A percentile compares a stretch with the other conserved stretches of the same genome.
Conservation (phyloP, 441 rosid species). For the Mallotus japonicus region DNA sequence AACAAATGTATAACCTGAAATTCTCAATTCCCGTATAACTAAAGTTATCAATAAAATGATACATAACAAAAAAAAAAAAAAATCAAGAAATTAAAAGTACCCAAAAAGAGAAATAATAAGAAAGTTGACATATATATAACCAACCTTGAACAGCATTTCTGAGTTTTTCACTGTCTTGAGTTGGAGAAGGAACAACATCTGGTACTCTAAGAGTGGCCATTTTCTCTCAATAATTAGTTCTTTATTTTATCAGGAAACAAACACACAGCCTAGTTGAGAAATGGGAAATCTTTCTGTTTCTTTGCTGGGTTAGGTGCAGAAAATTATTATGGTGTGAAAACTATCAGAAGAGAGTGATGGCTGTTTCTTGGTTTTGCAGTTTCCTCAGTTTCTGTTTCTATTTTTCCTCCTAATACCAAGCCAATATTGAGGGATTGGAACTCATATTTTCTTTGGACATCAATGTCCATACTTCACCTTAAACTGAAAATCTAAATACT, state of each 20-base stretch:
- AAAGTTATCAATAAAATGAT: too few species aligned
- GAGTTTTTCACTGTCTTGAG: constrained; percentile 57
- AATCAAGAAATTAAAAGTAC: too few species aligned
- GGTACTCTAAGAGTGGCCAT: constrained; percentile 70
- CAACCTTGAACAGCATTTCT: constrained; percentile 60
- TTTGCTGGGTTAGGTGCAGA: not conserved
- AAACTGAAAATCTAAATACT: not conserved
- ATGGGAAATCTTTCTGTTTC: not conserved
- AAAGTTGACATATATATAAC: too few species aligned
- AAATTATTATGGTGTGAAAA: constrained; percentile 17
- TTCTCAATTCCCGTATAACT: too few species aligned
- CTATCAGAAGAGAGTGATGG: not conserved
- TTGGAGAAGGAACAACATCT: constrained; percentile 65
- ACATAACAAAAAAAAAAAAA: too few species aligned
- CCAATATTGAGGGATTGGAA: not conserved
- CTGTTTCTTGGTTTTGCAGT: not conserved
- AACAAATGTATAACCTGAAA: too few species aligned
- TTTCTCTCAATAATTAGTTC: not conserved
- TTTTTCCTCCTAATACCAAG: constrained; percentile 30
- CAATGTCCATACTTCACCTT: constrained; percentile 17
- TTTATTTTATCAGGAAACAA: constrained; percentile 19
- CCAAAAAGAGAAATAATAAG: too few species aligned
- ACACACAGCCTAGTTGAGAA: not conserved
- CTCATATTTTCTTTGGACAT: constrained; percentile 15
- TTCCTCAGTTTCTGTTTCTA: constrained; percentile 19